Conservation (phyloP, 2,329 filamentous ascomycete species). For the Biscogniauxia marginata region DNA sequence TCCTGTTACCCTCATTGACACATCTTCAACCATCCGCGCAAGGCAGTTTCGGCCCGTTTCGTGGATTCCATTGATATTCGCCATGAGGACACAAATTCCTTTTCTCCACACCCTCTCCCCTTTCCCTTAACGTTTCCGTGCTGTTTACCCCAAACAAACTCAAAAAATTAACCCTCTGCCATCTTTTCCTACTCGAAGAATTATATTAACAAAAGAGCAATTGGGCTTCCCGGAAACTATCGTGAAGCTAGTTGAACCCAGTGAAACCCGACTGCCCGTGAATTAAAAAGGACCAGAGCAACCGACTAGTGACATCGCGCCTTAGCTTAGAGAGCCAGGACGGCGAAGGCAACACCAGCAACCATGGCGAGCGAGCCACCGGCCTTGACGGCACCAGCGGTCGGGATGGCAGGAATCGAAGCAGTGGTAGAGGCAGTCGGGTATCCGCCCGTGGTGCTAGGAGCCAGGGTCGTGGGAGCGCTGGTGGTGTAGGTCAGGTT, state of each 20-base stretch:
- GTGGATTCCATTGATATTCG: background rate
- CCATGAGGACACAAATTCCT: background rate
- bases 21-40: background rate
- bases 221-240: background rate
- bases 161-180: background rate
- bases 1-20: background rate
- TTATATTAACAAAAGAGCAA: background rate
- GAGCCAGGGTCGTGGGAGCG: constrained; percentile 12
- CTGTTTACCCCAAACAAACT: background rate
- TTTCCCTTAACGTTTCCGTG: background rate
- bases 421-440: constrained; percentile 19
- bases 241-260: background rate
- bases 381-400: constrained; percentile 32
- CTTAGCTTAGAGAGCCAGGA: constrained; percentile 35
- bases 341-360: constrained; percentile 41
- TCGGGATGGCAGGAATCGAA: constrained; percentile 21
- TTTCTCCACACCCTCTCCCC: background rate
- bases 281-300: constrained; percentile 12
- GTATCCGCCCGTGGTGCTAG: constrained; percentile 17
- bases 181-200: background rate
- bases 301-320: background rate
- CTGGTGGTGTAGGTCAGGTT: constrained; percentile 1
- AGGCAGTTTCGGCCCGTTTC: background rate
- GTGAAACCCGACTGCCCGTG: background rate
- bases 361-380: constrained; percentile 40